Percentiles rank a stretch among this genome's conserved stretches.
Evolutionary conservation across 2,329 filamentous ascomycete species (phyloP).

Genomic region (Fusarium tupiense): DNA sequence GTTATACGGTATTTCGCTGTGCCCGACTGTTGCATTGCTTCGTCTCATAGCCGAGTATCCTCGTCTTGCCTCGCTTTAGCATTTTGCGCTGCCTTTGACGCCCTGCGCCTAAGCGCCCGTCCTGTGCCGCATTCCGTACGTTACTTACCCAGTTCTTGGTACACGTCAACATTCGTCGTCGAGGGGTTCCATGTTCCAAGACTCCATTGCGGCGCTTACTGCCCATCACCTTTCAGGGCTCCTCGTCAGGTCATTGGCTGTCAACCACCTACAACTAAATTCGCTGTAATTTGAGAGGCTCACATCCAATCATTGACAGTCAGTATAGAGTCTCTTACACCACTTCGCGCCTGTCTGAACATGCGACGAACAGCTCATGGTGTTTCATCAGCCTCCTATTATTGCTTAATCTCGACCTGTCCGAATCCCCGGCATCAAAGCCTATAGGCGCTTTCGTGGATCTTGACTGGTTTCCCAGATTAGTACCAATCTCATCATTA

Average conservation of each 20-base stretch:
- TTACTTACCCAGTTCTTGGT: constrained; percentile 23
- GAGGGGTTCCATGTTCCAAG: constrained; percentile 7
- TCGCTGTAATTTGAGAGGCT: constrained; percentile 32
- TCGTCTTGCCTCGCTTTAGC: constrained; percentile 11
- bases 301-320: constrained; percentile 29
- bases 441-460: constrained; percentile 42
- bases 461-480: constrained; percentile 28
- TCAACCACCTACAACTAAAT: constrained; percentile 9
- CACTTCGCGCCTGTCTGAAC: constrained; percentile 36
- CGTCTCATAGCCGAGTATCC: constrained; percentile 15
- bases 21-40: constrained; percentile 18
- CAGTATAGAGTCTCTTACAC: constrained; percentile 21
- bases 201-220: constrained; percentile 40
- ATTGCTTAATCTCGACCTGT: constrained; percentile 29
- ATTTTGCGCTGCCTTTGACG: constrained; percentile 9
- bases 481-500: constrained; percentile 18
- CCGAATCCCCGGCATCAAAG: constrained; percentile 16
- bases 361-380: constrained; percentile 37
- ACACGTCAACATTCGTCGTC: constrained; percentile 31
- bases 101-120: constrained; percentile 34
- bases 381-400: constrained; percentile 42
- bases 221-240: constrained; percentile 14
- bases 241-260: constrained; percentile 31
- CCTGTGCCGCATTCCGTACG: constrained; percentile 36
- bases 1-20: background rate